These are phyloP conservation scores for Croton setiger DNA, from an alignment of 441 rosid genomes.

Conservation along the genomic window DNA sequence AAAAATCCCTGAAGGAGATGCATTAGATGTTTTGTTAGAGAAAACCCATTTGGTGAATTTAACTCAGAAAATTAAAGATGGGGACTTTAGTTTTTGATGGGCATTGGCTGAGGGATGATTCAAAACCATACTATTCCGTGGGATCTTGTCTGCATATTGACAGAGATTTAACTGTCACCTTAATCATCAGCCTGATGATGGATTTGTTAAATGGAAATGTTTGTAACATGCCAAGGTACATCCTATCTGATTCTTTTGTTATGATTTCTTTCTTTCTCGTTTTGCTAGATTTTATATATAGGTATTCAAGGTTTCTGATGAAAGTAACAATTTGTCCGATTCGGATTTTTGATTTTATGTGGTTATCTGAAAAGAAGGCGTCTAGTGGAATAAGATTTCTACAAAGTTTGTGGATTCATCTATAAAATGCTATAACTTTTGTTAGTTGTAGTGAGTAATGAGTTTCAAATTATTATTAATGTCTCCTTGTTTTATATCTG, in stretches of 20 bases:
- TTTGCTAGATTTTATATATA: not conserved
- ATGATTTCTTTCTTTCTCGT: not conserved
- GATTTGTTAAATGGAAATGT: conserved; percentile 49
- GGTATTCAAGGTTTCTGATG: not conserved
- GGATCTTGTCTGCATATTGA: conserved; percentile 69
- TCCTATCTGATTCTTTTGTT: not conserved
- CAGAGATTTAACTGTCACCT: conserved; percentile 54
- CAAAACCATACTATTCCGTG: conserved; percentile 55
- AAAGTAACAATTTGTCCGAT: not conserved
- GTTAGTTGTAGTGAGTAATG: not conserved
- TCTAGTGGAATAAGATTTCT: not conserved
- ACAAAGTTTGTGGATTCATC: not conserved
- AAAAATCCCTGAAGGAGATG: not conserved
- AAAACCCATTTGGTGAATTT: conserved; percentile 24
- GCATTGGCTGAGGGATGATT: conserved; percentile 57
- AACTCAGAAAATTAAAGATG: conserved; percentile 18
- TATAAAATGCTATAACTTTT: not conserved
- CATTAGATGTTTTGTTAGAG: not conserved
- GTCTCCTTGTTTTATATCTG: not conserved
- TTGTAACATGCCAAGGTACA: conserved; percentile 64
- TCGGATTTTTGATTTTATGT: not conserved
- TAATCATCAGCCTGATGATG: conserved; percentile 68
- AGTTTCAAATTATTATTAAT: not conserved
- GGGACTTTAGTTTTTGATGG: conserved; percentile 48
- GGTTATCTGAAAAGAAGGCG: not conserved